Evolutionary conservation across 2,329 filamentous ascomycete genomes (phyloP).

Genomic region (Orbilia oligospora): DNA sequence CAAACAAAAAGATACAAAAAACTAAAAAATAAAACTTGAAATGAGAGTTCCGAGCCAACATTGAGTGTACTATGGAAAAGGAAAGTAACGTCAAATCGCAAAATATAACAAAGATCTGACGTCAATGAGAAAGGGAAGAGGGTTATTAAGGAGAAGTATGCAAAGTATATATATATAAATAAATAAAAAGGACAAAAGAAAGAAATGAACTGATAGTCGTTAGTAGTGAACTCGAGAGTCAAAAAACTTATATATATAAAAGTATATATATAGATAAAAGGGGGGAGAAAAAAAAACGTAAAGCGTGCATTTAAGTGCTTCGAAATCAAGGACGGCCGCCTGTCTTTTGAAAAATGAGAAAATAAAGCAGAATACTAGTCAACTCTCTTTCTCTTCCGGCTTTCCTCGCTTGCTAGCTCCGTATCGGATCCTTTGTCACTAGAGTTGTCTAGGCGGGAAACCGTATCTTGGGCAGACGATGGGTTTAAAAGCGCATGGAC

Average conservation of each 20-base stretch:
- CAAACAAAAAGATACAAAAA: conserved; percentile 28
- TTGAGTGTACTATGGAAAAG: background rate
- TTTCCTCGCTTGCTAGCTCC: conserved; percentile 47
- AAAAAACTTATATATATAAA: conserved; percentile 2
- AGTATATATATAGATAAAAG: background rate
- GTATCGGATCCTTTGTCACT: conserved; percentile 58
- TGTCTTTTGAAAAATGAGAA: background rate
- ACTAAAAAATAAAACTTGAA: conserved; percentile 21
- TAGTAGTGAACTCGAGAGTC: conserved; percentile 6
- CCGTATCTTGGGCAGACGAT: conserved; percentile 52
- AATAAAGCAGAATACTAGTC: conserved; percentile 21
- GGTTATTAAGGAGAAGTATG: conserved; percentile 29
- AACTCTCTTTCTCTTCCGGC: conserved; percentile 55
- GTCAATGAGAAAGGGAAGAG: background rate
- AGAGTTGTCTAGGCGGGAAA: conserved; percentile 49
- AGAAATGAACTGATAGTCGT: conserved; percentile 9
- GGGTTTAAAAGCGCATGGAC: conserved; percentile 65
- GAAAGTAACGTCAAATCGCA: conserved; percentile 26
- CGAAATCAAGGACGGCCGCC: conserved; percentile 6
- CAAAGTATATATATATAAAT: conserved; percentile 3
- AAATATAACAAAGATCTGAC: conserved; percentile 8
- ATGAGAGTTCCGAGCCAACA: conserved; percentile 22
- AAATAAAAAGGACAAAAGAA: background rate
- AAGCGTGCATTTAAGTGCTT: conserved; percentile 9
- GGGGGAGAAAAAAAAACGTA: background rate